Evolutionary conservation across 108 stramenopile species (phyloP).

Genomic region (Parietichytrium sp.): DNA sequence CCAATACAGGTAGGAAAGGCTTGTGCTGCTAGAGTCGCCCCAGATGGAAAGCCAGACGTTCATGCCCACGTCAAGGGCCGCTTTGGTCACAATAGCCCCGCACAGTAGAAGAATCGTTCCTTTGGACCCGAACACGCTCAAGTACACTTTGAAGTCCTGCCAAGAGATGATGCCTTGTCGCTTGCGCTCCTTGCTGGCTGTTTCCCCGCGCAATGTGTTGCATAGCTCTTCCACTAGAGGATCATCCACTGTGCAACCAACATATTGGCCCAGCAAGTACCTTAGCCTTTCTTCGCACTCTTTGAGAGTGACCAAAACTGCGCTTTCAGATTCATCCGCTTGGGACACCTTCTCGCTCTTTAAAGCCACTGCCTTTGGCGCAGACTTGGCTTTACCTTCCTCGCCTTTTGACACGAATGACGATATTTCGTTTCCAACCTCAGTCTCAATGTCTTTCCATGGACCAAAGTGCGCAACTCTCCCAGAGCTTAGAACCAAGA

Average conservation of each 20-base stretch:
- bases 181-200: not conserved
- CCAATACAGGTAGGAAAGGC: not conserved
- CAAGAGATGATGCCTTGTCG: not conserved
- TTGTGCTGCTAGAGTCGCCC: not conserved
- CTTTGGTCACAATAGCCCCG: not conserved
- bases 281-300: not conserved
- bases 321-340: not conserved
- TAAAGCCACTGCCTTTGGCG: not conserved
- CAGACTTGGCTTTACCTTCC: not conserved
- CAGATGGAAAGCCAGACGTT: slow-evolving; percentile 38
- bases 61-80: not conserved
- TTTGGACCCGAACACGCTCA: not conserved
- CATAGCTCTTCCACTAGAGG: not conserved
- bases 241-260: not conserved
- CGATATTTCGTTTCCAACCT: not conserved
- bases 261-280: not conserved
- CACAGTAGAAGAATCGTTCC: not conserved
- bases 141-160: slow-evolving; percentile 3
- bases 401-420: not conserved
- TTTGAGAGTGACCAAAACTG: not conserved
- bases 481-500: not conserved
- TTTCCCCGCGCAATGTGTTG: not conserved
- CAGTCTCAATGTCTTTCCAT: not conserved
- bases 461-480: not conserved
- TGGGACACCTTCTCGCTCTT: not conserved